These are phyloP conservation scores for Capsella rubella DNA, from an alignment of 441 rosid genomes.

Conservation along the genomic window DNA sequence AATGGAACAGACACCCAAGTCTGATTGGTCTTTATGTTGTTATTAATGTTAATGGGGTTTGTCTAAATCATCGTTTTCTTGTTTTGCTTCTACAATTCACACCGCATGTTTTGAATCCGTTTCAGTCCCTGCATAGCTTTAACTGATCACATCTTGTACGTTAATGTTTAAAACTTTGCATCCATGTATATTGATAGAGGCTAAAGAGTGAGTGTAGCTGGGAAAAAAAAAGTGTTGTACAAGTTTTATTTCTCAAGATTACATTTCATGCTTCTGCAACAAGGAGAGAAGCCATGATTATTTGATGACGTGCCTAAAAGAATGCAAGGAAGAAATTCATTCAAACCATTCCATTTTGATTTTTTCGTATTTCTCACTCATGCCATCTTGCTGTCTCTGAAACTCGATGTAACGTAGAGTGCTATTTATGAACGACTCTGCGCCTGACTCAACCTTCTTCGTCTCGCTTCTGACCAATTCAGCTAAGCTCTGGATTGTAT, in stretches of 20 bases:
- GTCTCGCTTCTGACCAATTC: conserved; percentile 76
- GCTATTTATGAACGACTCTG: conserved; percentile 74
- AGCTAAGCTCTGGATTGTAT: conserved; percentile 75
- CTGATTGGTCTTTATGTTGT: conserved; percentile 32
- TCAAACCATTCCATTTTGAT: conserved; percentile 63
- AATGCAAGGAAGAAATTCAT: conserved; percentile 23
- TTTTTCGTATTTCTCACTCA: conserved; percentile 77
- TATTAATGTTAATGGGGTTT: conserved; percentile 38
- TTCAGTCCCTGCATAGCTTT: not conserved
- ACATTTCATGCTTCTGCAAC: conserved; percentile 16
- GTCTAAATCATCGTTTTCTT: conserved; percentile 23
- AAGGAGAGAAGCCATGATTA: conserved; percentile 22
- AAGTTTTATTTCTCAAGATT: conserved; percentile 16
- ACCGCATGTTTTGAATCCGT: conserved; percentile 7
- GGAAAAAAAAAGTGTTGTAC: conserved; percentile 19
- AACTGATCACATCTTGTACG: not conserved
- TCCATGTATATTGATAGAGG: conserved; percentile 21
- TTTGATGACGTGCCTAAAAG: conserved; percentile 12
- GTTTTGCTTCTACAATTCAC: not conserved
- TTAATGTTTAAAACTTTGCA: conserved; percentile 16
- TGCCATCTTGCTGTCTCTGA: conserved; percentile 88
- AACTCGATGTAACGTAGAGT: conserved; percentile 81
- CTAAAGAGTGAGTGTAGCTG: not conserved
- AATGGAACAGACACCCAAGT: conserved; percentile 31
- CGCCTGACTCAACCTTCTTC: conserved; percentile 62